phyloP scores from a whole-genome alignment of 139 green algal genomes.

The Closterium sp. region DNA sequence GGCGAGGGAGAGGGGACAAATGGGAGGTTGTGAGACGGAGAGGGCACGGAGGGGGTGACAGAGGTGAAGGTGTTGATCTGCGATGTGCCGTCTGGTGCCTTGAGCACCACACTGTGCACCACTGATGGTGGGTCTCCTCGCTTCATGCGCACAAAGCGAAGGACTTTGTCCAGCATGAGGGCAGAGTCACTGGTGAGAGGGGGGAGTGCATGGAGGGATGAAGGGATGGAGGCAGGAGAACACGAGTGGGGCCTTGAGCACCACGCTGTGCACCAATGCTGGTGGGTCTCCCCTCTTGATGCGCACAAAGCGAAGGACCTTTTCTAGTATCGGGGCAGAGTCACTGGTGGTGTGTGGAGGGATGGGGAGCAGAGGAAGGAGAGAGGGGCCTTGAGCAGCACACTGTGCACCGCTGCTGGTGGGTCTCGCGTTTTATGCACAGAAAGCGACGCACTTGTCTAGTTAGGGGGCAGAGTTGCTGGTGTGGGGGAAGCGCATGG shows the following conservation, averaged over 20 bases:
- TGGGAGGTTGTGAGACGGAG: constrained; percentile 38
- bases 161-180: background rate
- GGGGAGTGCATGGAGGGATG: background rate
- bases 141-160: background rate
- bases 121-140: background rate
- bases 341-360: background rate
- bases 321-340: background rate
- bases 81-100: constrained; percentile 63
- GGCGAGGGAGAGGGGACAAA: too few species aligned
- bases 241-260: constrained; percentile 44
- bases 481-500: too few species aligned
- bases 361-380: background rate
- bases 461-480: too few species aligned
- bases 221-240: background rate
- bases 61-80: constrained; percentile 55
- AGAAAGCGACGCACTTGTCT: background rate
- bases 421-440: background rate
- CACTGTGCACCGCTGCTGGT: background rate
- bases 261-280: background rate
- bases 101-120: constrained; percentile 45
- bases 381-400: background rate
- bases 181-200: background rate
- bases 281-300: background rate
- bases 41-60: constrained; percentile 71
- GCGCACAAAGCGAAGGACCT: background rate